Base-by-base conservation (phyloP, 2,329 filamentous ascomycete genomes). In the Ambrosiella xylebori region DNA sequence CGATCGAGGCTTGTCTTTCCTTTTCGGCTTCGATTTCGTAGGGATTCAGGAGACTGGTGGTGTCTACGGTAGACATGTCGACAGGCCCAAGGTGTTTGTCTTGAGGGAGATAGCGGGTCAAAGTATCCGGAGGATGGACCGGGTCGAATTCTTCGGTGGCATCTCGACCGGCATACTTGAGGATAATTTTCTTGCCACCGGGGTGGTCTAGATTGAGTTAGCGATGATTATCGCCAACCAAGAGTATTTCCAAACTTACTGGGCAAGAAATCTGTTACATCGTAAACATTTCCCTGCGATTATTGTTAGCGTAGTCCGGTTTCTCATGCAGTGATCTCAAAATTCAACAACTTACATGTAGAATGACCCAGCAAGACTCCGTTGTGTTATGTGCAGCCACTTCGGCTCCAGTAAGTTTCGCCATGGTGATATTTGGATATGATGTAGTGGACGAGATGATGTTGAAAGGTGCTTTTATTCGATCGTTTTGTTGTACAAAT, bases 111-210 rank as follows among this genome's bases (percentile, higher is more conserved):
- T 87, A 95, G 75, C 85, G 85, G 68, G 85, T 81, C 58, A 96
- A 79, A 0, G 89, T 95, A 71, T 95, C 90, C 12, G 86, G 87
- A 2, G 90, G 90, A 69, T 82, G 79, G 63, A 96, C 93, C 40
- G 89, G 89, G 53, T 94, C 88, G 71, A 87, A 96, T 67, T 88
- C 88, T 68, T 90, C 86, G 40, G 89, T 94, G 44, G 89, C 89
- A 75, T 96, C 90, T 76, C 91, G 94, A 65, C 90, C 89, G 37
- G 90, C 90, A 72, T 96, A 95, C 73, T 95, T 95, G 63, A 98
- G 79, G 66, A 98, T 97, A 69, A 97, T 94, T 68, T 91, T 93
- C 63, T 82, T 78, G 41, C 88, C 90, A 61, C 90, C 90, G 27
- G 90, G 90, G 67, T 95, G 89, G 69, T 95, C 88, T 82, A 64